Evolutionary conservation across 441 rosid genomes (phyloP), one percentile per base, ranked within the genome.

Genomic region (Capsella rubella): DNA sequence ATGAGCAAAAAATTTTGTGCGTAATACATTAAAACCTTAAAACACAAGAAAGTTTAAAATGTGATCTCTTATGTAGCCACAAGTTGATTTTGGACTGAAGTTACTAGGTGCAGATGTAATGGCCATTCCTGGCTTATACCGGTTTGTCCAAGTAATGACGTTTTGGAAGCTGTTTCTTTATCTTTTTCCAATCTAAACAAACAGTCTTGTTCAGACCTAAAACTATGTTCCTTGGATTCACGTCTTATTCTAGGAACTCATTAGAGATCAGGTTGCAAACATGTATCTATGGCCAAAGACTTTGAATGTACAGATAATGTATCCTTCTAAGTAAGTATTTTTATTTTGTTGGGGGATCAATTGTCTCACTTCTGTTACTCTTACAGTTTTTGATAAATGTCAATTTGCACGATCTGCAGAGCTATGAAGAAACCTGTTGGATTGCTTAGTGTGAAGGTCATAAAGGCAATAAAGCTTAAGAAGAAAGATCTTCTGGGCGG

Each of bases 281-380:
- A 89, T 95, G 99, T 95, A 89, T 74, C 80, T 95, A 35, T 93
- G 99, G 99, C 99, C 99, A 64, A 93, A 93, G 85, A 78, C 87
- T 67, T 77, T 95, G 34, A 87, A 84, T 74, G 89, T 95, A 60
- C 83, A 78, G 58, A 78, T 95, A 72, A 74, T 91, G 89, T 97
- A 95, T 79, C 89, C 87, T 72, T 32, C 89, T 58, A 87, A 85
- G 98, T 91, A 85, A 53, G 89, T 75, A 27, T 21, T 9, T 51
- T 16, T 12, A 11, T 53, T 51, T 1, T 50, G 1, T 57, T 73
- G 34, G 18, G 18, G 18, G 18, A 16, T 9, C 37, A 43, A 40
- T 49, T 50, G 45, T 62, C 32, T 16, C 51, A 35, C 57, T 55
- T 21, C 1, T 40, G 4, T 13, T 46, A 54, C 29, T 52, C 31